Conservation (phyloP, 768 basidiomycete species). For the Lactarius pseudohatsudake region DNA sequence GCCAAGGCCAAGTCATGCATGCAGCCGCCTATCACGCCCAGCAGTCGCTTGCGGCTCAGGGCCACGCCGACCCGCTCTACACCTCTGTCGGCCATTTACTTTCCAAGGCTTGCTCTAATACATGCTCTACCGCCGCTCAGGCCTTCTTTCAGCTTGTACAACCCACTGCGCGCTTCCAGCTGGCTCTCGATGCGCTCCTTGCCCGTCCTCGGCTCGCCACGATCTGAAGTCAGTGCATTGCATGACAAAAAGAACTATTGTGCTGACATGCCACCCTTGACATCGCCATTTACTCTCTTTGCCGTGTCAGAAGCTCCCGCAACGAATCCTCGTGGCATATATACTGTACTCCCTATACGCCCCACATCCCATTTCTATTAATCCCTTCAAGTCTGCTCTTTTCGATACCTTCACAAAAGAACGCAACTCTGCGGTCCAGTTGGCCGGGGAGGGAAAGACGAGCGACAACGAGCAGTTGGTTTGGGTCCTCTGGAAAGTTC, state of each 20-base stretch:
- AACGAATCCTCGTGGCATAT: constrained; percentile 76
- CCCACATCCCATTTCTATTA: constrained; percentile 75
- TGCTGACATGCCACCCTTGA: background rate
- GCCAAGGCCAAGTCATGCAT: constrained; percentile 32
- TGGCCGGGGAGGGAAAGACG: constrained; percentile 49
- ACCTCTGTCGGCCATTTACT: constrained; percentile 70
- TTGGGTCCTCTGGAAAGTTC: constrained; percentile 86
- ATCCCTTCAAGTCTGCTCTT: constrained; percentile 77
- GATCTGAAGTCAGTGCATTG: constrained; percentile 27
- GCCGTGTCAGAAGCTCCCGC: constrained; percentile 51
- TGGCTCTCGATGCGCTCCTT: constrained; percentile 82
- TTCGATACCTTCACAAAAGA: constrained; percentile 67
- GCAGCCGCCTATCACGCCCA: constrained; percentile 38
- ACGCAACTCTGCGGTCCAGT: constrained; percentile 55
- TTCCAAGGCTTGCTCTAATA: constrained; percentile 61
- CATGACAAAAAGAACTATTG: background rate
- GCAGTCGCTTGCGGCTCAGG: constrained; percentile 35
- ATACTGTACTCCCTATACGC: constrained; percentile 79
- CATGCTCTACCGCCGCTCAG: constrained; percentile 75
- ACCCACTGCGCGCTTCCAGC: constrained; percentile 74
- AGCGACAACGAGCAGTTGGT: constrained; percentile 73
- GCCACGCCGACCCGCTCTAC: constrained; percentile 49
- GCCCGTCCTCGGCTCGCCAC: constrained; percentile 57
- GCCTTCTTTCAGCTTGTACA: constrained; percentile 76
- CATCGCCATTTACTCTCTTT: background rate